These are phyloP conservation scores for Fusarium nisikadoi DNA, from an alignment of 2,329 filamentous ascomycete genomes.

Conservation along the genomic window DNA sequence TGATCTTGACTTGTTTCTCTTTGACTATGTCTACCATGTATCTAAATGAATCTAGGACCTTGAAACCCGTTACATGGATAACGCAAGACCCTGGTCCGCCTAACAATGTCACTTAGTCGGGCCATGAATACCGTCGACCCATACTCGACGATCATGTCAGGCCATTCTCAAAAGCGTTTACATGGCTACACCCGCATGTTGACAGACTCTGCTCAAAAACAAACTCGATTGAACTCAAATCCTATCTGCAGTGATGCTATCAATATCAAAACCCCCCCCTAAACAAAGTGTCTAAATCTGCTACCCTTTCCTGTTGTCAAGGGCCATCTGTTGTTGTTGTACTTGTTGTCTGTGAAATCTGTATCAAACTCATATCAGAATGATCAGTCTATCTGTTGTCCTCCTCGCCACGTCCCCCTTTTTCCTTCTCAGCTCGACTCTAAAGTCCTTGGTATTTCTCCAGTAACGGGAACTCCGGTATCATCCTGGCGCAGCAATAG, in stretches of 20 bases:
- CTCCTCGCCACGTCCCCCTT: slow-evolving; percentile 16
- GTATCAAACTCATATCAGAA: slow-evolving; percentile 31
- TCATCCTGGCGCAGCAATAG: slow-evolving; percentile 29
- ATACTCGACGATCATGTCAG: background rate
- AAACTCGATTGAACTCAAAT: slow-evolving; percentile 5
- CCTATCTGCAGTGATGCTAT: background rate
- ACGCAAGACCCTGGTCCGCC: background rate
- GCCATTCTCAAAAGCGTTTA: background rate
- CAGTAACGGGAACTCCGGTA: slow-evolving; percentile 14
- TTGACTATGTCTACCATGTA: background rate
- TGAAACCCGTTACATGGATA: background rate
- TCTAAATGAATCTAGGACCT: background rate
- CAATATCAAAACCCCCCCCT: slow-evolving; percentile 26
- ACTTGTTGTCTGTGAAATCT: slow-evolving; percentile 26
- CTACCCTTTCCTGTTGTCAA: slow-evolving; percentile 44
- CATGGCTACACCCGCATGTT: background rate
- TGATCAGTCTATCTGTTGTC: slow-evolving; percentile 22
- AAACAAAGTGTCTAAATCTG: slow-evolving; percentile 43
- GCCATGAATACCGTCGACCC: background rate
- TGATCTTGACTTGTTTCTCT: slow-evolving; percentile 7
- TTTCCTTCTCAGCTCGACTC: slow-evolving; percentile 23
- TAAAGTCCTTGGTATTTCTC: slow-evolving; percentile 23
- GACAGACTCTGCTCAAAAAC: background rate
- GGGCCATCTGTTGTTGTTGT: slow-evolving; percentile 30
- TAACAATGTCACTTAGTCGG: background rate